Conservation (phyloP, 208 protist genomes). For the Vickermania ingenoplastis region DNA sequence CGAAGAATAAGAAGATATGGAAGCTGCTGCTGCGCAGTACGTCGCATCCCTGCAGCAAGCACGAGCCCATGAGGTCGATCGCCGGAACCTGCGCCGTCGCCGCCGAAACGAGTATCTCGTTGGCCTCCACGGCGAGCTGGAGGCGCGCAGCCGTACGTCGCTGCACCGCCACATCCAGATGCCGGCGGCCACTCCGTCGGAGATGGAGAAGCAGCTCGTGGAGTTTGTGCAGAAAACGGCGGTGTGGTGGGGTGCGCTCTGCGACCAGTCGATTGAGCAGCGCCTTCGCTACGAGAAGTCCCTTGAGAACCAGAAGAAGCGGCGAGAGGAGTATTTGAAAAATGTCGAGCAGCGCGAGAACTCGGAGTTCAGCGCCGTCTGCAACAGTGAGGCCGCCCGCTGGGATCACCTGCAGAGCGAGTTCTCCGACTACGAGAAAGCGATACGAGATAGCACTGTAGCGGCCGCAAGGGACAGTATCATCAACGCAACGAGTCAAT, state of each 20-base stretch:
- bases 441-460: constrained; percentile 14
- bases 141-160: constrained; percentile 6
- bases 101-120: constrained; percentile 49
- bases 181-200: constrained; percentile 14
- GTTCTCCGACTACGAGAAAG: constrained; percentile 10
- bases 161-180: constrained; percentile 19
- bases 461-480: constrained; percentile 20
- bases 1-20: too few relatives aligned
- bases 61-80: constrained; percentile 13
- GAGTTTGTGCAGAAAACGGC: constrained; percentile 33
- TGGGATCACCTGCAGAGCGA: constrained; percentile 27
- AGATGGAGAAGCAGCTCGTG: constrained; percentile 43
- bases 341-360: constrained; percentile 31
- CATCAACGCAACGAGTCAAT: constrained; percentile 14
- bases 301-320: constrained; percentile 14
- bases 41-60: neutral
- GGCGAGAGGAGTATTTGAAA: constrained; percentile 36
- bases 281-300: constrained; percentile 42
- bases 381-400: constrained; percentile 43
- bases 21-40: neutral
- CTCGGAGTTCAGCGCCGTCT: constrained; percentile 26
- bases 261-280: constrained; percentile 50
- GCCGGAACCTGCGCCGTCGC: constrained; percentile 17
- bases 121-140: constrained; percentile 6
- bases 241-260: constrained; percentile 66